Percentiles rank a stretch among this genome's conserved stretches.
Evolutionary conservation across 345 rosid species (phyloP).

Genomic region (Lepidium aucheri): DNA sequence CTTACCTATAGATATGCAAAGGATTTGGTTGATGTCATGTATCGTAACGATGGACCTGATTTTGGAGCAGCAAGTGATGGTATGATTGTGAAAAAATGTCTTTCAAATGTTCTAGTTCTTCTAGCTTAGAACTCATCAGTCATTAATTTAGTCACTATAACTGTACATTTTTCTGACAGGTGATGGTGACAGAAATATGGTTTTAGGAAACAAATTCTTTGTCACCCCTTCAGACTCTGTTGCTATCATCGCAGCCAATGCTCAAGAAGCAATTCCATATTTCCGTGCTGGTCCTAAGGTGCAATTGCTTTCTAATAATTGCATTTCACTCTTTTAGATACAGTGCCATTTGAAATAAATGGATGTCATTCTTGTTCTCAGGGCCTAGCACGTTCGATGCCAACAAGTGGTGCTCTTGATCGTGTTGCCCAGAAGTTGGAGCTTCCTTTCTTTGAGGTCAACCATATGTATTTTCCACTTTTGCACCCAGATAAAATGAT

Average conservation of each 20-base stretch:
- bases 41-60: constrained; percentile 74
- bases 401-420: constrained; percentile 96
- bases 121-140: background rate
- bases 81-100: constrained; percentile 25
- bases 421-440: constrained; percentile 77
- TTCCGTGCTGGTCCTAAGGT: constrained; percentile 75
- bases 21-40: constrained; percentile 81
- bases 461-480: background rate
- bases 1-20: constrained; percentile 62
- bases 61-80: constrained; percentile 98
- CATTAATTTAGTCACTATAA: background rate
- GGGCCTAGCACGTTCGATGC: constrained; percentile 98
- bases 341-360: background rate
- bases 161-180: constrained; percentile 37
- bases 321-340: background rate
- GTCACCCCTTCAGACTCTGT: constrained; percentile 95
- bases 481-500: background rate
- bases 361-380: constrained; percentile 24
- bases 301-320: constrained; percentile 1
- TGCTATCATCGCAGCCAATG: constrained; percentile 88
- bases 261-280: constrained; percentile 81
- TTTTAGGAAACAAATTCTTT: constrained; percentile 73
- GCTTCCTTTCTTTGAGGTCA: constrained; percentile 88
- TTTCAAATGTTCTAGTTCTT: background rate
- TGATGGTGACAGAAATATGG: constrained; percentile 97